Conservation (phyloP, 768 basidiomycete genomes). For the Termitomyces sp. region DNA sequence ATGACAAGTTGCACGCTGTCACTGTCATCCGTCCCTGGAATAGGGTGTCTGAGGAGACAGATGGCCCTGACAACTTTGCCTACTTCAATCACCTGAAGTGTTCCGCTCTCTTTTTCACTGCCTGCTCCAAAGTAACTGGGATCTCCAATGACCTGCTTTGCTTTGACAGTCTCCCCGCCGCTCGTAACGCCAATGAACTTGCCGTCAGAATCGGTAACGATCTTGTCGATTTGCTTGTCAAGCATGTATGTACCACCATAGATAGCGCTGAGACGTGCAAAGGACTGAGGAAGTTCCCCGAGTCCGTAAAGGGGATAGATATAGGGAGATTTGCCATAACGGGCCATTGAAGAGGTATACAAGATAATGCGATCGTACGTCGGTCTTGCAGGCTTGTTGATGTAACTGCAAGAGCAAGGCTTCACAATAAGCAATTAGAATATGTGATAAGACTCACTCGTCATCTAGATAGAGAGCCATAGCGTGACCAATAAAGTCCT, state of each 20-base stretch:
- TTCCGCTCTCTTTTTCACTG: conserved; percentile 58
- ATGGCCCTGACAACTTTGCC: conserved; percentile 95
- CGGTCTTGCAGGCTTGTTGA: conserved; percentile 84
- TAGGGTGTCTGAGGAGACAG: conserved; percentile 96
- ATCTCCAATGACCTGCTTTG: conserved; percentile 96
- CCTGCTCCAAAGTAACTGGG: conserved; percentile 94
- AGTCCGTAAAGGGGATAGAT: conserved; percentile 99
- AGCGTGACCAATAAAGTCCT: conserved; percentile 98
- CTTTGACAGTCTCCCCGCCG: conserved; percentile 88
- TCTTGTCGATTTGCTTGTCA: conserved; percentile 89
- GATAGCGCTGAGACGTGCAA: conserved; percentile 96
- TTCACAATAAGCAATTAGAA: background rate
- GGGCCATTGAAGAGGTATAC: conserved; percentile 98
- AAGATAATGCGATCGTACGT: conserved; percentile 94
- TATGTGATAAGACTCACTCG: conserved; percentile 55
- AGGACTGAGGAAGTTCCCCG: conserved; percentile 97
- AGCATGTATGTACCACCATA: conserved; percentile 99
- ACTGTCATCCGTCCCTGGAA: conserved; percentile 92
- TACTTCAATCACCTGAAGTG: conserved; percentile 85
- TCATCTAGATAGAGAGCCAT: conserved; percentile 99
- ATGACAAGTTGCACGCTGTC: conserved; percentile 98
- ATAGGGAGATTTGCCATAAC: conserved; percentile 99
- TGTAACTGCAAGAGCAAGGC: conserved; percentile 57
- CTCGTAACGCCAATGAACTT: conserved; percentile 92
- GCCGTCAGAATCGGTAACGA: conserved; percentile 80